phyloP scores from a whole-genome alignment of 495 filamentous ascomycete genomes.

The Annulohypoxylon stygium region DNA sequence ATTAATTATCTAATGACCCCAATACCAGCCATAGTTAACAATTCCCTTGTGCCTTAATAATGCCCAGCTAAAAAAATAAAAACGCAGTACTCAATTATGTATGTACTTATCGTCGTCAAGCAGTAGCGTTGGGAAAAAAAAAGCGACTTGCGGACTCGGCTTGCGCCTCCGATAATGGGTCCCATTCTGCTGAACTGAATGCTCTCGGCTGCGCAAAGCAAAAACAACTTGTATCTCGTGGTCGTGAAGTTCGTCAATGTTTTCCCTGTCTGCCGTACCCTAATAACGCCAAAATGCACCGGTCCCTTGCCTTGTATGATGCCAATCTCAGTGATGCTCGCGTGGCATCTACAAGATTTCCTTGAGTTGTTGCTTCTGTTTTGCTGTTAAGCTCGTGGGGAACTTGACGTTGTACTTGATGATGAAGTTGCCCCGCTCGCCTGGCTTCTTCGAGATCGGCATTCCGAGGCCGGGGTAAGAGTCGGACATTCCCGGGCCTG shows the following conservation, averaged over 20 bases:
- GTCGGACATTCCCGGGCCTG: constrained; percentile 82
- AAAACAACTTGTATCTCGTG: constrained; percentile 32
- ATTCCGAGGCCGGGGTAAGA: constrained; percentile 88
- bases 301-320: constrained; percentile 9
- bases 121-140: background rate
- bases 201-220: constrained; percentile 1
- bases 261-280: constrained; percentile 29
- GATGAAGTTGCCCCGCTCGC: constrained; percentile 85
- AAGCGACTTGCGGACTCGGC: background rate
- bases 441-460: constrained; percentile 90
- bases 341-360: constrained; percentile 71
- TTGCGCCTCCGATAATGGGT: background rate
- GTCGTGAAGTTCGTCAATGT: constrained; percentile 38
- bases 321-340: constrained; percentile 1
- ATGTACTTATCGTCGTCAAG: constrained; percentile 32
- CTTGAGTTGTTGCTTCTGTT: constrained; percentile 82
- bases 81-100: constrained; percentile 2
- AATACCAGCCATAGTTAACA: background rate
- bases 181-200: constrained; percentile 7
- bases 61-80: background rate
- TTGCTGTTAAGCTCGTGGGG: constrained; percentile 77
- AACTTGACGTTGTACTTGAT: constrained; percentile 94
- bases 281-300: constrained; percentile 44
- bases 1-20: constrained; percentile 4
- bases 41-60: constrained; percentile 1